phyloP scores from a whole-genome alignment of 352 stramenopile genomes.

The Pythium angustatum region DNA sequence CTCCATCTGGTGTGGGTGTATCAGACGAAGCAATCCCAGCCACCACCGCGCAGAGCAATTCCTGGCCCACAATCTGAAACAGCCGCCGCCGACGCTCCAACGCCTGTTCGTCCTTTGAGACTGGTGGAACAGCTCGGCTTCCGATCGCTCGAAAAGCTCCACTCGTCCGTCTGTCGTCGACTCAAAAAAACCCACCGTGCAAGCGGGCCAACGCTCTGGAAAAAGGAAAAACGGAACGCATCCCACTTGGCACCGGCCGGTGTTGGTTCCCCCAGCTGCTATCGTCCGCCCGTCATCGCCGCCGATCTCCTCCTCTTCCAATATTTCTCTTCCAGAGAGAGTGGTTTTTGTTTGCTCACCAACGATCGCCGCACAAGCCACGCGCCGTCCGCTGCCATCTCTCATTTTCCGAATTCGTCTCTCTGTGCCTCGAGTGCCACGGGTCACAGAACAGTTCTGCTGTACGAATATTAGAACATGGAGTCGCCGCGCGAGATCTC shows the following conservation, averaged over 20 bases:
- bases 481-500: conserved; percentile 70
- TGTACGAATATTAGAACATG: conserved; percentile 8
- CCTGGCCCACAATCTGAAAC: conserved; percentile 14
- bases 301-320: neutral
- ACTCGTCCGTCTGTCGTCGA: neutral
- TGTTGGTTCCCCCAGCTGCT: conserved; percentile 18
- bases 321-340: conserved; percentile 15
- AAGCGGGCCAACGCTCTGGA: neutral
- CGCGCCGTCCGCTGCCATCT: neutral
- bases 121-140: neutral
- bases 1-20: conserved; percentile 9
- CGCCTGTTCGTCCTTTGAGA: conserved; percentile 15
- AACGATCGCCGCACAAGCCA: too few species aligned
- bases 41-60: too few species aligned
- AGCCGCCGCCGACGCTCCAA: conserved; percentile 2
- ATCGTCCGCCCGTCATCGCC: neutral
- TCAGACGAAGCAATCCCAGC: conserved; percentile 21
- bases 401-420: conserved; percentile 16
- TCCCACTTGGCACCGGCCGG: conserved; percentile 10
- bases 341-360: too few species aligned
- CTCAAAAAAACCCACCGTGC: conserved; percentile 7
- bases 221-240: conserved; percentile 18
- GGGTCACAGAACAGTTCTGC: neutral
- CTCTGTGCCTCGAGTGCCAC: neutral
- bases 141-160: conserved; percentile 12